phyloP scores from a whole-genome alignment of 805 yeast genomes.

The Ogataea ganodermae region DNA sequence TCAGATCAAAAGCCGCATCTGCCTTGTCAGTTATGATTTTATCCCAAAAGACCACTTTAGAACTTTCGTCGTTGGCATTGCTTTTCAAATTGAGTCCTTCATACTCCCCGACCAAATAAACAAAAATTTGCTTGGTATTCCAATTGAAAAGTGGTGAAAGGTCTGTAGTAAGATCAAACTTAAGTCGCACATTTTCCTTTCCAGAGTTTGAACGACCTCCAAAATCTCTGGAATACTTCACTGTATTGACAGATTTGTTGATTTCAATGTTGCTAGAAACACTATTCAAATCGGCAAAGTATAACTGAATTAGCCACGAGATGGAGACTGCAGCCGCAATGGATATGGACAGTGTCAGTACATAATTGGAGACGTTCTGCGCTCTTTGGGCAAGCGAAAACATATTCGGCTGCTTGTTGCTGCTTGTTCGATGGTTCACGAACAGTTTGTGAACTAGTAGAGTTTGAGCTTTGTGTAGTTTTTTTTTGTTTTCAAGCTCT shows the following conservation, averaged over 20 bases:
- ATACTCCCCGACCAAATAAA: constrained; percentile 86
- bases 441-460: background rate
- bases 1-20: constrained; percentile 58
- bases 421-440: background rate
- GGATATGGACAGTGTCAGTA: constrained; percentile 51
- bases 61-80: constrained; percentile 30
- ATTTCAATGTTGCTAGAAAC: constrained; percentile 31
- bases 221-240: constrained; percentile 32
- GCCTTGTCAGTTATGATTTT: constrained; percentile 62
- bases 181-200: constrained; percentile 73
- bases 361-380: constrained; percentile 55
- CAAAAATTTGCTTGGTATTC: constrained; percentile 97
- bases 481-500: background rate
- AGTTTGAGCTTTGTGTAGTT: too few species aligned
- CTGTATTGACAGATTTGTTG: constrained; percentile 25
- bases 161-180: constrained; percentile 75
- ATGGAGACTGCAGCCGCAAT: constrained; percentile 50
- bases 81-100: constrained; percentile 43
- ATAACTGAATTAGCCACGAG: constrained; percentile 52
- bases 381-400: constrained; percentile 27
- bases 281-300: constrained; percentile 45
- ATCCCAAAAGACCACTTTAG: constrained; percentile 87
- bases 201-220: constrained; percentile 69
- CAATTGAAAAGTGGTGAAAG: constrained; percentile 83
- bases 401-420: constrained; percentile 10